Evolutionary conservation across 169 alveolate genomes (phyloP).

Genomic region (Eimeria zaria): DNA sequence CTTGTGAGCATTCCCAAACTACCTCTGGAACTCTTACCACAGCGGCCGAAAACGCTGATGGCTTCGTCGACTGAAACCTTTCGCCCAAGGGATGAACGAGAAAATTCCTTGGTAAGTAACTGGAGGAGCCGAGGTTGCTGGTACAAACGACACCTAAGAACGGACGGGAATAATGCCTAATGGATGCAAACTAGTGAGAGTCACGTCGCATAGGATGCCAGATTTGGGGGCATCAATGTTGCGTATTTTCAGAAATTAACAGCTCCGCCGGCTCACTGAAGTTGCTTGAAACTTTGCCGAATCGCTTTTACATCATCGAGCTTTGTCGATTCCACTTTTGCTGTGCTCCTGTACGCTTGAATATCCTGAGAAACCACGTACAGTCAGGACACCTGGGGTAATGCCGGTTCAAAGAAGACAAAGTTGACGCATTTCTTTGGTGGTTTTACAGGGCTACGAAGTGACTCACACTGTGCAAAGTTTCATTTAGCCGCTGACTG

Average conservation of each 20-base stretch:
- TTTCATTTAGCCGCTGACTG: constrained; percentile 33
- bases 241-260: neutral
- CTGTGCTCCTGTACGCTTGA: constrained; percentile 25
- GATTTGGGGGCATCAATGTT: neutral
- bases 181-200: neutral
- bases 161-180: neutral
- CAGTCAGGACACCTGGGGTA: neutral
- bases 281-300: constrained; percentile 27
- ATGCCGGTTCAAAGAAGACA: neutral
- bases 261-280: constrained; percentile 1
- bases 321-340: constrained; percentile 19
- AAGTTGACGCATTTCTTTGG: neutral
- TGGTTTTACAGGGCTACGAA: neutral
- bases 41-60: constrained; percentile 4
- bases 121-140: constrained; percentile 63
- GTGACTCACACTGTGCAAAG: constrained; percentile 29
- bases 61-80: constrained; percentile 36
- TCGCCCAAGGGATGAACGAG: constrained; percentile 58
- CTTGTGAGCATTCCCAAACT: neutral
- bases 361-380: constrained; percentile 11
- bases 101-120: constrained; percentile 21
- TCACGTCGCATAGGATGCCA: neutral
- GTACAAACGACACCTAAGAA: constrained; percentile 33
- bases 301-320: constrained; percentile 23
- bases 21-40: constrained; percentile 13